These are phyloP conservation scores for Globisporangium camurandrum DNA, from an alignment of 352 stramenopile species.

Conservation along the genomic window DNA sequence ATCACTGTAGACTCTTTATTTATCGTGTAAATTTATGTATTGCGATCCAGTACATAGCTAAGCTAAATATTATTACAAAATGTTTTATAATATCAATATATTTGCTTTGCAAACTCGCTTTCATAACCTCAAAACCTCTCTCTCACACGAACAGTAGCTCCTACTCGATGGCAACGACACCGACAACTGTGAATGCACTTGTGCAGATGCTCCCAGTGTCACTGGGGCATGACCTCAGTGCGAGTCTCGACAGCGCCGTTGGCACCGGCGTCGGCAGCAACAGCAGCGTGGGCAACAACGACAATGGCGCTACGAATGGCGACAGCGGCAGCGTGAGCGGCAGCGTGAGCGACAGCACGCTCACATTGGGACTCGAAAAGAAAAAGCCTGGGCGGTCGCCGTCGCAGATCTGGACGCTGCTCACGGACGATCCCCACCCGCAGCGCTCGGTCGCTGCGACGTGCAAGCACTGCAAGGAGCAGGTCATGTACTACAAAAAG, in stretches of 20 bases:
- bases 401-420: conserved; percentile 72
- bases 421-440: conserved; percentile 75
- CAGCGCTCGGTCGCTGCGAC: conserved; percentile 64
- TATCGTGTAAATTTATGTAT: neutral
- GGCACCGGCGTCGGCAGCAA: neutral
- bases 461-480: conserved; percentile 84
- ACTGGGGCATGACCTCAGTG: conserved; percentile 9
- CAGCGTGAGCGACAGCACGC: neutral
- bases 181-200: conserved; percentile 11
- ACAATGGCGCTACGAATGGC: neutral
- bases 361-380: conserved; percentile 37
- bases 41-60: too few species aligned
- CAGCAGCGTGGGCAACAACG: neutral
- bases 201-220: conserved; percentile 12
- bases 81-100: neutral
- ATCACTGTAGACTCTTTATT: neutral
- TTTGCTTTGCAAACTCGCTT: neutral
- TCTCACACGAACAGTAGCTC: neutral
- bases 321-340: neutral
- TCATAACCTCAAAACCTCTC: neutral
- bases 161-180: conserved; percentile 1
- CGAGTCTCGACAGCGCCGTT: neutral
- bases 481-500: conserved; percentile 85
- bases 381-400: conserved; percentile 64
- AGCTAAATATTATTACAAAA: too few species aligned